Base-by-base conservation (phyloP, 1,139 yeast genomes). In the Tardiomyces digboiensis region DNA sequence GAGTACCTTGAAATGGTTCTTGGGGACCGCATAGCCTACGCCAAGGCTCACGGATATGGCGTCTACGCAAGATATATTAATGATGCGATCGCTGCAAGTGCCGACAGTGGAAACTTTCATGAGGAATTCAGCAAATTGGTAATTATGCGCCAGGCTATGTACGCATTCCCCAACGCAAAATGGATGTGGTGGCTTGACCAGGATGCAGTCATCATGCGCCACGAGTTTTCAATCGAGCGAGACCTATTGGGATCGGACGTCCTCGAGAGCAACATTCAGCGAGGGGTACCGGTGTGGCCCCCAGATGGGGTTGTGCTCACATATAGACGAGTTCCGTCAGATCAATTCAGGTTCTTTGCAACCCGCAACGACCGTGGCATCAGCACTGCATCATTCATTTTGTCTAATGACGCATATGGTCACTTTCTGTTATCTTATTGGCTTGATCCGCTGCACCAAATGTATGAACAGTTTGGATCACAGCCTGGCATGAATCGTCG, bases 171-270 rank as follows among this genome's bases (percentile, higher is more conserved):
- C 1, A 68, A 78, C 36, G 80, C 94, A 13, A 78, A 84, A 57
- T 84, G 89, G 76, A 76, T 87, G 55, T 84, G 95, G 89, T 87
- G 80, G 62, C 62, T 87, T 39, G 95, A 85, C 59, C 80, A 85
- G 54, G 80, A 82, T 57, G 77, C 87, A 0, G 65, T 83, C 45
- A 76, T 88, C 43, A 79, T 82, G 82, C 74, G 83, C 48, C 66
- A 73, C 49, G 74, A 74, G 44, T 70, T 78, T 40, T 77, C 82
- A 49, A 55, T 87, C 39, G 64, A 47, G 37, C 38, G 46, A 7
- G 52, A 50, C 37, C 59, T 83, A 43, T 67, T 86, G 47, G 70
- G 72, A 36, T 76, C 80, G 13, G 74, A 69, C 10, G 71, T 75
- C 7, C 68, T 86, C 50, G 76, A 75, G 22, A 74, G 78, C 36